phyloP scores from a whole-genome alignment of 2,329 filamentous ascomycete genomes.

The Phyllosticta capitalensis region DNA sequence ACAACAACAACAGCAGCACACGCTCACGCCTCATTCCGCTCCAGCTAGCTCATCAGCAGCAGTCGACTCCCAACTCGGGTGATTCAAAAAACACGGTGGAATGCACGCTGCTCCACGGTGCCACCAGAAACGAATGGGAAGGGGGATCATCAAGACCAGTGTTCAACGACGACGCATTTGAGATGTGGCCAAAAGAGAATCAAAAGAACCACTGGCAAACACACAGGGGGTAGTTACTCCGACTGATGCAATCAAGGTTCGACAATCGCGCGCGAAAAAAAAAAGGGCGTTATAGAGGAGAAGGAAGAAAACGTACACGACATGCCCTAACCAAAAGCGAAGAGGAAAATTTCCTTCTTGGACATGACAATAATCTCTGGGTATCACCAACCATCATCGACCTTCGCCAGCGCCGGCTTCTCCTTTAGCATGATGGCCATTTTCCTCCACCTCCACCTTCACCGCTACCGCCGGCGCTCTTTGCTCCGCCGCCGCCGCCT shows the following conservation, averaged over 20 bases:
- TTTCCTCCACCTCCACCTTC: constrained; percentile 3
- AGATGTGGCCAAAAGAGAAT: no score
- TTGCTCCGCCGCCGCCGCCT: constrained; percentile 2
- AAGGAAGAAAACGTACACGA: constrained; percentile 9
- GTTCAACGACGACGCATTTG: neutral
- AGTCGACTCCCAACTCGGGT: no score
- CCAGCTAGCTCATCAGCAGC: no score
- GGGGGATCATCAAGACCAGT: neutral
- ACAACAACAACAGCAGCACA: no score
- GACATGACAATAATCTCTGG: constrained; percentile 6
- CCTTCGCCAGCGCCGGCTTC: constrained; percentile 1
- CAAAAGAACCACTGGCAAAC: constrained; percentile 3
- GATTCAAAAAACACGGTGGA: no score
- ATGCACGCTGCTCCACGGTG: neutral
- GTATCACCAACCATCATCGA: constrained; percentile 8
- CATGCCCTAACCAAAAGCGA: no score
- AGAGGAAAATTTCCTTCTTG: no score
- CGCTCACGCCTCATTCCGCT: no score
- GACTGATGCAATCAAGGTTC: constrained; percentile 9
- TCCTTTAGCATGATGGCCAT: neutral
- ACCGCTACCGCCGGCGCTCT: no score
- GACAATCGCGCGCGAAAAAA: no score
- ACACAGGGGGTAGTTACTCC: constrained; percentile 5
- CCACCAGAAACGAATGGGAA: neutral
- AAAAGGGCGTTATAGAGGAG: no score